phyloP scores from a whole-genome alignment of 2,329 filamentous ascomycete species.

The Stachybotrys chartarum region DNA sequence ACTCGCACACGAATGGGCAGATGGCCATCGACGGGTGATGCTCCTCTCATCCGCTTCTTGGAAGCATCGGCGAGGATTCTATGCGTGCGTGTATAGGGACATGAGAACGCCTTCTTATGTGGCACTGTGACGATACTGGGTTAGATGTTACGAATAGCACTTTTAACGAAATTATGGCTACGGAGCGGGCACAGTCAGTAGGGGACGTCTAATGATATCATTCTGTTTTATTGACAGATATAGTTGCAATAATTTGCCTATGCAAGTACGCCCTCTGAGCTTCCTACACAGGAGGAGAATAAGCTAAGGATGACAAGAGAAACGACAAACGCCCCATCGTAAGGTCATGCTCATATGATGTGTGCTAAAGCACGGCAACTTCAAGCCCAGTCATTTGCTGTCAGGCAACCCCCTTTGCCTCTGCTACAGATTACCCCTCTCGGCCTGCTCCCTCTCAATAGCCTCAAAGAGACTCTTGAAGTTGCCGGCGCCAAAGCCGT shows the following conservation, averaged over 20 bases:
- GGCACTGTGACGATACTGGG: neutral
- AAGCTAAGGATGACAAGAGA: neutral
- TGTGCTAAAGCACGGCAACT: neutral
- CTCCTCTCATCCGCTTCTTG: neutral
- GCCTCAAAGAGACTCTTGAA: conserved; percentile 95
- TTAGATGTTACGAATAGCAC: neutral
- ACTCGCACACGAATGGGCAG: conserved; percentile 27
- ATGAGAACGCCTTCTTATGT: no score
- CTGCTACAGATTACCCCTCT: conserved; percentile 69
- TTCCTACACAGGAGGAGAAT: neutral
- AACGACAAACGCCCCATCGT: neutral
- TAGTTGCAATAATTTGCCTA: neutral
- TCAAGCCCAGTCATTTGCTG: neutral
- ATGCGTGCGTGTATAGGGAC: no score
- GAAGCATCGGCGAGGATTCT: no score
- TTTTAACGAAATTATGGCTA: neutral
- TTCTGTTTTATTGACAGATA: neutral
- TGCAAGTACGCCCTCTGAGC: neutral
- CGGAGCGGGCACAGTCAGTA: neutral
- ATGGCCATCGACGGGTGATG: conserved; percentile 36
- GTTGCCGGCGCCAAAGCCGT: conserved; percentile 89
- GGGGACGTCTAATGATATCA: neutral
- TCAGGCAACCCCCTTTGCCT: neutral
- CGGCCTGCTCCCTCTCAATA: conserved; percentile 85
- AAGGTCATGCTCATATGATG: neutral